These are phyloP conservation scores for Kodamaea suecica DNA, from an alignment of 1,139 yeast genomes.

Conservation along the genomic window DNA sequence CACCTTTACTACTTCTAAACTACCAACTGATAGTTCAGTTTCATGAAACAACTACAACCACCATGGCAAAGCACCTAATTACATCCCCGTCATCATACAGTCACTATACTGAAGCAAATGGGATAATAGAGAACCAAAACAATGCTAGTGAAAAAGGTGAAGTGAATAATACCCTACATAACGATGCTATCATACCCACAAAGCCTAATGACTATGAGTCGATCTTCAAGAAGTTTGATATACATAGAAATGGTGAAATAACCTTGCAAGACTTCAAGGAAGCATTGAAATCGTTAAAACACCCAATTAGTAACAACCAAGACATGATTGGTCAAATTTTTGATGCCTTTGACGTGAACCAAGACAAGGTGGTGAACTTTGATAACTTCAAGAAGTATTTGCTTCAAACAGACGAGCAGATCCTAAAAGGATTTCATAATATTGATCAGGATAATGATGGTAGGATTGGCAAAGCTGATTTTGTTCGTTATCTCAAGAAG, in stretches of 20 bases:
- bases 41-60: background rate
- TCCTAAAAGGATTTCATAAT: constrained; percentile 62
- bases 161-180: background rate
- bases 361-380: constrained; percentile 56
- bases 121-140: background rate
- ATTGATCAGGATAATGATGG: constrained; percentile 82
- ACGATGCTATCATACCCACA: constrained; percentile 9
- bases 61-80: constrained; percentile 8
- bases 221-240: constrained; percentile 50
- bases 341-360: constrained; percentile 53
- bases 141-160: background rate
- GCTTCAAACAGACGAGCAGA: constrained; percentile 62
- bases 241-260: constrained; percentile 51
- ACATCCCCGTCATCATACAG: constrained; percentile 13
- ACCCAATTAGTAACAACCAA: constrained; percentile 66
- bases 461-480: constrained; percentile 60
- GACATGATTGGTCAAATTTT: constrained; percentile 57
- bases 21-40: no score
- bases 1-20: no score
- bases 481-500: constrained; percentile 57
- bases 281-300: constrained; percentile 54
- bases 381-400: constrained; percentile 62
- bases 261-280: constrained; percentile 52
- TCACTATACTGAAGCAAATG: background rate
- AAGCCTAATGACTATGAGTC: constrained; percentile 20